Percentiles rank a stretch among this genome's conserved stretches.
Conservation (phyloP, 1,139 yeast genomes). For the Wickerhamiella pararugosa region DNA sequence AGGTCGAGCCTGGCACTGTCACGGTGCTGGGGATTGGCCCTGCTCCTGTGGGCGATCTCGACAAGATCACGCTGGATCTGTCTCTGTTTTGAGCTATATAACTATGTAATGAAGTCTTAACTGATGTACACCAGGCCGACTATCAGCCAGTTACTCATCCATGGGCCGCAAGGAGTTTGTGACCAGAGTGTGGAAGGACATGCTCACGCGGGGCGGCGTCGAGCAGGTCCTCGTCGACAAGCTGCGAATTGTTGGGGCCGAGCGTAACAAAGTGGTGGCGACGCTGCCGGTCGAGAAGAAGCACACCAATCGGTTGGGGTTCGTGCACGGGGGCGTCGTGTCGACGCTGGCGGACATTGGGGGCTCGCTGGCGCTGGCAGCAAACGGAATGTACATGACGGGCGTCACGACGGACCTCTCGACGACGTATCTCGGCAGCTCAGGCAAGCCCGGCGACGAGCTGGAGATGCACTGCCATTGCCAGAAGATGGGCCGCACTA, state of each 20-base stretch:
- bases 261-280: constrained; percentile 24
- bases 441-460: constrained; percentile 27
- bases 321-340: constrained; percentile 31
- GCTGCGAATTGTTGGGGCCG: constrained; percentile 21
- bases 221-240: constrained; percentile 14
- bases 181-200: constrained; percentile 14
- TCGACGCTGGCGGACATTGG: constrained; percentile 30
- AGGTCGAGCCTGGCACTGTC: constrained; percentile 85
- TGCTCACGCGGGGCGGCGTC: constrained; percentile 15
- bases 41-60: constrained; percentile 75
- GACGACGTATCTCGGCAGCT: constrained; percentile 29
- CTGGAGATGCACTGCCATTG: constrained; percentile 22
- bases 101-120: not conserved
- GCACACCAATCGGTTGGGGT: constrained; percentile 28
- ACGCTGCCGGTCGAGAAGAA: constrained; percentile 23
- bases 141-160: not conserved
- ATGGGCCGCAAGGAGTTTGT: constrained; percentile 10
- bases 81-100: constrained; percentile 43
- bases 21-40: constrained; percentile 95
- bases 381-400: constrained; percentile 29
- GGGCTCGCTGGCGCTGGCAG: constrained; percentile 32
- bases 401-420: constrained; percentile 32
- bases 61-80: constrained; percentile 64
- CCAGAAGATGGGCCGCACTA: constrained; percentile 27
- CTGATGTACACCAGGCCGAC: not conserved